Percentiles rank a stretch among this genome's conserved stretches.
Conservation (phyloP, 1,139 yeast genomes). For the Sugiyamaella grinbergsii region DNA sequence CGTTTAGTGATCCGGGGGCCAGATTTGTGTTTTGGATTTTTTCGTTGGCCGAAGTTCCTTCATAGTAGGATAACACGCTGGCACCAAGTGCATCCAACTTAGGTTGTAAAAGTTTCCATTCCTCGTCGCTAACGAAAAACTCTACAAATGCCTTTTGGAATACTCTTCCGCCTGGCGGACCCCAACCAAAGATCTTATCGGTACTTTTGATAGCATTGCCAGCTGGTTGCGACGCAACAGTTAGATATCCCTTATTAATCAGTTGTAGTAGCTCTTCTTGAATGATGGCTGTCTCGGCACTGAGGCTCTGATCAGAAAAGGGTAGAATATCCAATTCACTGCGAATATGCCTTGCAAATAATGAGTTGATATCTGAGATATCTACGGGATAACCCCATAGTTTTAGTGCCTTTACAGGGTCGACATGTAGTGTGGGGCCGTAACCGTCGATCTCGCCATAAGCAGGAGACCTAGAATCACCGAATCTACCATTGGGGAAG, state of each 20-base stretch:
- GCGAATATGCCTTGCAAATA: slow-evolving; percentile 74
- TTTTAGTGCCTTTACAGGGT: slow-evolving; percentile 66
- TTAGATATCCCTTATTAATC: slow-evolving; percentile 75
- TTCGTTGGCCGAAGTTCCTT: slow-evolving; percentile 53
- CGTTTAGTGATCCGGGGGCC: slow-evolving; percentile 56
- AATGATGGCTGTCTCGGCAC: slow-evolving; percentile 87
- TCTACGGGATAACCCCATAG: slow-evolving; percentile 83
- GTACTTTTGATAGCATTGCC: slow-evolving; percentile 70
- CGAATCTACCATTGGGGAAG: slow-evolving; percentile 96
- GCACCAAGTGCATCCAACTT: slow-evolving; percentile 51
- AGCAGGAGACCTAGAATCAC: slow-evolving; percentile 94
- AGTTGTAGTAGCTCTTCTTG: slow-evolving; percentile 85
- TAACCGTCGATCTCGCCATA: slow-evolving; percentile 98
- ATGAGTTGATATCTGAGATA: slow-evolving; percentile 61
- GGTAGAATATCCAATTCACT: slow-evolving; percentile 80
- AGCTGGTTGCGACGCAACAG: slow-evolving; percentile 96
- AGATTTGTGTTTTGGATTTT: slow-evolving; percentile 58
- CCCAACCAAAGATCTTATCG: slow-evolving; percentile 95
- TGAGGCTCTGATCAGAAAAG: slow-evolving; percentile 84
- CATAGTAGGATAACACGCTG: slow-evolving; percentile 63
- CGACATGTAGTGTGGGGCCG: slow-evolving; percentile 83
- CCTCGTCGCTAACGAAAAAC: slow-evolving; percentile 69
- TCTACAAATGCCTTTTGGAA: slow-evolving; percentile 95
- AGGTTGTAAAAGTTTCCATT: slow-evolving; percentile 66
- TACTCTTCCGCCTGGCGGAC: slow-evolving; percentile 85